Conservation (phyloP, 2,329 filamentous ascomycete genomes). For the Penicillium sp. region DNA sequence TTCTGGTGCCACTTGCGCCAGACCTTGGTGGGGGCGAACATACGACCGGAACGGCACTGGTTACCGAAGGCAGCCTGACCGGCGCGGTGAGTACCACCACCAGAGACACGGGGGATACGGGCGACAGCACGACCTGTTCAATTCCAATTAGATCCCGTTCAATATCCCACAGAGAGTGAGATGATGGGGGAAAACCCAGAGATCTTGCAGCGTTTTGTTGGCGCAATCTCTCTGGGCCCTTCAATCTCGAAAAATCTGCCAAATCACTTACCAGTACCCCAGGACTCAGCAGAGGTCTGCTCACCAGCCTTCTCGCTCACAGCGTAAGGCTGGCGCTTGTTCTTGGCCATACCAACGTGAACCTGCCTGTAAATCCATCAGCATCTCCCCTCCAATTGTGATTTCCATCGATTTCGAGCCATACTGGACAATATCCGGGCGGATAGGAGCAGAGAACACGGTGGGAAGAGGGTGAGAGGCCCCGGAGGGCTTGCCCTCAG, state of each 20-base stretch:
- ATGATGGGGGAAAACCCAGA: neutral
- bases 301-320: slow-evolving; percentile 99
- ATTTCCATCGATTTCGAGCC: slow-evolving; percentile 19
- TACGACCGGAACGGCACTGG: slow-evolving; percentile 99
- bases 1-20: slow-evolving; percentile 99
- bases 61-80: slow-evolving; percentile 99
- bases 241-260: slow-evolving; percentile 23
- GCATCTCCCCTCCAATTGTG: slow-evolving; percentile 24
- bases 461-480: slow-evolving; percentile 89
- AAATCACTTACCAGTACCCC: slow-evolving; percentile 86
- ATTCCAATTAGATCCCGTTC: slow-evolving; percentile 11
- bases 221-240: slow-evolving; percentile 9
- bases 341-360: slow-evolving; percentile 99
- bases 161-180: neutral
- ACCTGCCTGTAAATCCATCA: slow-evolving; percentile 59
- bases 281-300: slow-evolving; percentile 99
- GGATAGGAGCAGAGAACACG: slow-evolving; percentile 97
- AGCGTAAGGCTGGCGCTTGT: slow-evolving; percentile 99
- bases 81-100: slow-evolving; percentile 99
- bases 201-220: slow-evolving; percentile 1
- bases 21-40: slow-evolving; percentile 99
- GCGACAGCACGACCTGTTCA: slow-evolving; percentile 89
- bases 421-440: slow-evolving; percentile 98
- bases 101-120: slow-evolving; percentile 99
- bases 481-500: slow-evolving; percentile 90